phyloP scores from a whole-genome alignment of 2,329 filamentous ascomycete genomes.

The Aspergillus niger region DNA sequence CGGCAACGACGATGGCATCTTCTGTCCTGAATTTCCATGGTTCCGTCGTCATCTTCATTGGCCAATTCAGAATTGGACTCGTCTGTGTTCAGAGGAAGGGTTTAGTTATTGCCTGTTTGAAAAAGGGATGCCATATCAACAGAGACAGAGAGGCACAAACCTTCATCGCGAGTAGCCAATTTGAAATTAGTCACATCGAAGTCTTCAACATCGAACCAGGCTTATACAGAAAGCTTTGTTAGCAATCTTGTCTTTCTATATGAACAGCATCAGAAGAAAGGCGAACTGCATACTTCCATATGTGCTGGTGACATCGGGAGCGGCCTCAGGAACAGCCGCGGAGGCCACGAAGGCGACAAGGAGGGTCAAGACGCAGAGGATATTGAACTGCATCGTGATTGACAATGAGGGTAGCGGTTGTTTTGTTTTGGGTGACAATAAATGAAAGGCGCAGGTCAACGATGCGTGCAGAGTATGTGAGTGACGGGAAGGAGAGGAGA shows the following conservation, averaged over 20 bases:
- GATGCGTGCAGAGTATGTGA: not conserved
- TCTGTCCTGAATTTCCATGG: not conserved
- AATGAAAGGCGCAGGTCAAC: not conserved
- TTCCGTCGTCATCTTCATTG: not conserved
- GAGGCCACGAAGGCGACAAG: conserved; percentile 4
- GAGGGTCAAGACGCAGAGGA: not conserved
- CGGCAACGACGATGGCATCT: conserved; percentile 3
- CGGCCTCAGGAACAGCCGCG: not conserved
- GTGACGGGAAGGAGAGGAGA: not conserved
- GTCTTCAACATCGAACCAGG: not conserved
- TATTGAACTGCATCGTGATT: conserved; percentile 4
- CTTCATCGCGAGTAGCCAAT: not conserved
- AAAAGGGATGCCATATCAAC: not conserved
- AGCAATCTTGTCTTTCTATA: not conserved
- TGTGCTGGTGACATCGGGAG: not conserved
- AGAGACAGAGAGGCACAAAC: not conserved
- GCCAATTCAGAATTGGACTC: not conserved
- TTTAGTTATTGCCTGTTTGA: not conserved
- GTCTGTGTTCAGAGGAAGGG: not conserved
- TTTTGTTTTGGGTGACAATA: not conserved
- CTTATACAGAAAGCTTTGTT: not conserved
- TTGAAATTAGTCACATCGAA: not conserved
- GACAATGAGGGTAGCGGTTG: not conserved
- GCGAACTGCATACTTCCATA: not conserved
- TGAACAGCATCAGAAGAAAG: not conserved